Evolutionary conservation across 106 monocot species (phyloP).

Genomic region (Dendrobium officinale): DNA sequence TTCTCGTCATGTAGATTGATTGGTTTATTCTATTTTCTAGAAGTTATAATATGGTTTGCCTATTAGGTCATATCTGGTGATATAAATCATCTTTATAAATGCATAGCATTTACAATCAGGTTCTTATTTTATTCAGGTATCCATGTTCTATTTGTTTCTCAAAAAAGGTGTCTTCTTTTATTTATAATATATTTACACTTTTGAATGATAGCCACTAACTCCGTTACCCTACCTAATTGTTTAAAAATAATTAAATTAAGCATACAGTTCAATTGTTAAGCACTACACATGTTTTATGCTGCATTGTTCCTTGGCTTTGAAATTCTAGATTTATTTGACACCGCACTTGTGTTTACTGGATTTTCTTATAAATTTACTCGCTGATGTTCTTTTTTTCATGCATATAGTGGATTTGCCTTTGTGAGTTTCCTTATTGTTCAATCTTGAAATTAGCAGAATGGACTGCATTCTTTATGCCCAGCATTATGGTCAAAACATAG

Average conservation of each 20-base stretch:
- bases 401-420: background rate
- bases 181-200: too few species aligned
- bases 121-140: too few species aligned
- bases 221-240: background rate
- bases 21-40: too few species aligned
- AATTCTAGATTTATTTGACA: background rate
- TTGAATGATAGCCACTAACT: too few species aligned
- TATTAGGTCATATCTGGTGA: too few species aligned
- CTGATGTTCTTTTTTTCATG: background rate
- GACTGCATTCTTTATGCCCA: conserved; percentile 94
- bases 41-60: too few species aligned
- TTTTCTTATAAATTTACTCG: background rate
- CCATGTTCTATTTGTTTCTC: too few species aligned
- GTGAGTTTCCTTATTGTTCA: background rate
- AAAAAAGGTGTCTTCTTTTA: too few species aligned
- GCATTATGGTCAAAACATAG: conserved; percentile 98
- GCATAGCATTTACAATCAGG: too few species aligned
- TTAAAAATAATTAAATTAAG: background rate
- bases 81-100: too few species aligned
- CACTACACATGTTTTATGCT: background rate
- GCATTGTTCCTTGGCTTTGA: background rate
- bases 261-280: background rate
- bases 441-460: conserved; percentile 56
- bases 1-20: too few species aligned
- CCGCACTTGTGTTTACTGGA: background rate